A percentile compares a stretch with the other conserved stretches of the same genome.
Conservation (phyloP, 2,329 filamentous ascomycete genomes). For the Dothidotthia symphoricarpi region DNA sequence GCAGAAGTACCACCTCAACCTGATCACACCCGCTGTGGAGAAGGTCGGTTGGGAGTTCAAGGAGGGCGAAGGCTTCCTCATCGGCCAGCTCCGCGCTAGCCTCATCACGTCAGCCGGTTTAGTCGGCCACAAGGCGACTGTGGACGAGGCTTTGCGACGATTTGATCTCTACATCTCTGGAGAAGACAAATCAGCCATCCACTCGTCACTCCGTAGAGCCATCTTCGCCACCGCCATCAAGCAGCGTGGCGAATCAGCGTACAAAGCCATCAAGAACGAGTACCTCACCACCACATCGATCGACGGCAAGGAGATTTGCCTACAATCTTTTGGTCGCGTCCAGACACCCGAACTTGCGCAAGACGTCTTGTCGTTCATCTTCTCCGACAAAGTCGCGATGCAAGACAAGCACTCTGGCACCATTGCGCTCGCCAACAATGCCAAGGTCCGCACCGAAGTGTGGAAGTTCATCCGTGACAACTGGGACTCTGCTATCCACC, state of each 20-base stretch:
- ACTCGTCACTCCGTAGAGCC: slow-evolving; percentile 76
- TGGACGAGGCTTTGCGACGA: slow-evolving; percentile 70
- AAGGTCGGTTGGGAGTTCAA: slow-evolving; percentile 82
- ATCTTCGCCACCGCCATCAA: slow-evolving; percentile 79
- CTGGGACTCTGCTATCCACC: slow-evolving; percentile 67
- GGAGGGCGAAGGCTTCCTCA: slow-evolving; percentile 77
- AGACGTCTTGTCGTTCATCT: slow-evolving; percentile 68
- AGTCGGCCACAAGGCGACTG: slow-evolving; percentile 70
- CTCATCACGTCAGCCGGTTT: slow-evolving; percentile 73
- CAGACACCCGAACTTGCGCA: slow-evolving; percentile 67
- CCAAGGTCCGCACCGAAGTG: slow-evolving; percentile 67
- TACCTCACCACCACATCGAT: slow-evolving; percentile 80
- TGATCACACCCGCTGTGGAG: slow-evolving; percentile 72
- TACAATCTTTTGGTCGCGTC: slow-evolving; percentile 72
- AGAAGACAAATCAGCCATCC: slow-evolving; percentile 65
- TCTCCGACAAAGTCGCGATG: slow-evolving; percentile 78
- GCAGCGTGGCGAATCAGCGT: slow-evolving; percentile 68
- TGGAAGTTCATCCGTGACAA: slow-evolving; percentile 86
- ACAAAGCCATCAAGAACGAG: slow-evolving; percentile 76
- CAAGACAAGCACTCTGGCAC: slow-evolving; percentile 86
- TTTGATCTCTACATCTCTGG: slow-evolving; percentile 77
- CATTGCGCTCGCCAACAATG: slow-evolving; percentile 70
- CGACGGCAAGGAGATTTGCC: slow-evolving; percentile 84
- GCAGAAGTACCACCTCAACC: slow-evolving; percentile 73
- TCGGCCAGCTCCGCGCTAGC: slow-evolving; percentile 76